Evolutionary conservation across 768 basidiomycete species (phyloP).

Genomic region (Phaeotremella fagi): DNA sequence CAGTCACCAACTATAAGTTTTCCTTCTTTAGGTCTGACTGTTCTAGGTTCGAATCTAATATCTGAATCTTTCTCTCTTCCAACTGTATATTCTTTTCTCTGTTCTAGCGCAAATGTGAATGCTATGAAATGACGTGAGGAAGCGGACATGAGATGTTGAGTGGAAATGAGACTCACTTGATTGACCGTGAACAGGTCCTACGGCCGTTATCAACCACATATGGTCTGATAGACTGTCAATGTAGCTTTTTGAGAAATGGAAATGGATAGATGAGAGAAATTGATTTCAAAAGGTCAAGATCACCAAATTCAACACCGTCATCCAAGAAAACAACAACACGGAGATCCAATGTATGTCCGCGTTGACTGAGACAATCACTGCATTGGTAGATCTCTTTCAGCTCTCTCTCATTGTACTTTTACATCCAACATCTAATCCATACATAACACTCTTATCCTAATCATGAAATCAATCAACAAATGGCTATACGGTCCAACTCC

Average conservation of each 20-base stretch:
- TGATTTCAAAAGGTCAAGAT: neutral
- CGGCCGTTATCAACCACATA: constrained; percentile 35
- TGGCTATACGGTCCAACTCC: constrained; percentile 95
- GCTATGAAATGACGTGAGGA: constrained; percentile 5
- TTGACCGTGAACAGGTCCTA: constrained; percentile 33
- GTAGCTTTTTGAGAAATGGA: too few species aligned
- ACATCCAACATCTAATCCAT: neutral
- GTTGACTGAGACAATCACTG: neutral
- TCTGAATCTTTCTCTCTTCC: constrained; percentile 28
- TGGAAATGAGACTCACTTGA: neutral
- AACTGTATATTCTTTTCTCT: constrained; percentile 26
- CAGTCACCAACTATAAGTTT: constrained; percentile 29
- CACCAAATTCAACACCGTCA: neutral
- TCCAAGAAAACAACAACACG: neutral
- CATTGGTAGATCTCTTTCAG: neutral
- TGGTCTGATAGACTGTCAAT: neutral
- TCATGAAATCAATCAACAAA: constrained; percentile 61
- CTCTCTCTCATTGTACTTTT: neutral
- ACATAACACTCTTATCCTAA: neutral
- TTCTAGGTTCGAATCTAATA: constrained; percentile 20
- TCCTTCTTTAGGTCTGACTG: constrained; percentile 28
- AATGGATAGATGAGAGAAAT: neutral
- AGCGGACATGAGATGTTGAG: neutral
- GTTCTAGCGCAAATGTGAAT: constrained; percentile 38
- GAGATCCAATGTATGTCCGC: neutral